These are phyloP conservation scores for Naganishia friedmannii DNA, from an alignment of 768 basidiomycete genomes.

Conservation along the genomic window DNA sequence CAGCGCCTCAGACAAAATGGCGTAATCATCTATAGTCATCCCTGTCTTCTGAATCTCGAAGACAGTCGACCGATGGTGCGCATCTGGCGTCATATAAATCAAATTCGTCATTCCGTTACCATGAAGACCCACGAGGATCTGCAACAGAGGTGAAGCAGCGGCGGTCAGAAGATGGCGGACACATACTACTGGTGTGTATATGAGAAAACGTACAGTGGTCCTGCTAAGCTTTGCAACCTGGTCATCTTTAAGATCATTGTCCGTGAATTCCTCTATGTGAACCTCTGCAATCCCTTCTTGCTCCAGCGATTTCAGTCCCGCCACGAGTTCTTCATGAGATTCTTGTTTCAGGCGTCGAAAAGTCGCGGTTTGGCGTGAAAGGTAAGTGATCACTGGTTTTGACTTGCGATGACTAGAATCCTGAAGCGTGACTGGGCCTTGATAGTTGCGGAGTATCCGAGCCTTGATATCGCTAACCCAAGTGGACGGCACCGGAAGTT, in stretches of 20 bases:
- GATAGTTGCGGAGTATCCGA: constrained; percentile 35
- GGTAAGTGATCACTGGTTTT: constrained; percentile 38
- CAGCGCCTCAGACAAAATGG: constrained; percentile 7
- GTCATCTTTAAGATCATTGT: constrained; percentile 32
- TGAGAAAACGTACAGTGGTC: constrained; percentile 22
- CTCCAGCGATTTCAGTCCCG: constrained; percentile 29
- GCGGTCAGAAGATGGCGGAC: background rate
- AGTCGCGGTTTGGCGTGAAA: constrained; percentile 35
- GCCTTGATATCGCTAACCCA: constrained; percentile 38
- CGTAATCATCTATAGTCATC: constrained; percentile 23
- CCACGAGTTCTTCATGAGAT: constrained; percentile 32
- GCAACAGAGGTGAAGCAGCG: background rate
- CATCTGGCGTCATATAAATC: constrained; percentile 36
- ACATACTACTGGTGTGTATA: background rate
- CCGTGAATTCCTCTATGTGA: constrained; percentile 34
- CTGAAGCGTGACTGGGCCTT: constrained; percentile 32
- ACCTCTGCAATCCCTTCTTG: constrained; percentile 38
- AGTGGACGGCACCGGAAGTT: constrained; percentile 33
- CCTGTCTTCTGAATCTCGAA: constrained; percentile 29
- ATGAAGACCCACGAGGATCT: constrained; percentile 39
- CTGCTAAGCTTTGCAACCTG: constrained; percentile 31
- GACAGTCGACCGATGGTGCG: constrained; percentile 24
- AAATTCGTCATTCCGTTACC: constrained; percentile 40
- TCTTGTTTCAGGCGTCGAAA: constrained; percentile 31
- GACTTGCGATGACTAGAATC: constrained; percentile 1